Conservation (phyloP, 2,329 filamentous ascomycete species). For the Hypoxylon sp. region DNA sequence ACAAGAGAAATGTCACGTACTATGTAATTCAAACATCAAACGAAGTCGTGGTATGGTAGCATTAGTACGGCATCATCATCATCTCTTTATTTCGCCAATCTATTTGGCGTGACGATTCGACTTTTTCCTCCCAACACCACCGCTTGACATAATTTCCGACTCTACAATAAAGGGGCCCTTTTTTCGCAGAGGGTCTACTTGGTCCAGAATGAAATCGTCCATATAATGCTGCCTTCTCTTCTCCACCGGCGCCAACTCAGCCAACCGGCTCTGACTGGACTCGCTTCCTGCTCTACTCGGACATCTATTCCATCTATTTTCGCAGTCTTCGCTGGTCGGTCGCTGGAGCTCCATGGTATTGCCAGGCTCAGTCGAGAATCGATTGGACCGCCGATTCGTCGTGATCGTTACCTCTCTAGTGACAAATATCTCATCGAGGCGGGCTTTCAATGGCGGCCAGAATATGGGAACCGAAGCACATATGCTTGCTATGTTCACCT, state of each 20-base stretch:
- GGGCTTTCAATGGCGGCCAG: conserved; percentile 29
- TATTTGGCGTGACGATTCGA: too few species aligned
- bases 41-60: too few species aligned
- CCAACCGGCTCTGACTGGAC: conserved; percentile 20
- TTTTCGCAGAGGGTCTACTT: conserved; percentile 29
- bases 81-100: conserved; percentile 1
- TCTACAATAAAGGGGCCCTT: conserved; percentile 21
- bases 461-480: conserved; percentile 33
- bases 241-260: conserved; percentile 8
- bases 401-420: conserved; percentile 31
- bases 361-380: conserved; percentile 9
- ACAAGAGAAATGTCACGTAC: too few species aligned
- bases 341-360: conserved; percentile 25
- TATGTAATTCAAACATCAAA: too few species aligned
- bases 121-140: conserved; percentile 14
- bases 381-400: conserved; percentile 17
- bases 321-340: conserved; percentile 8
- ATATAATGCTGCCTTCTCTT: conserved; percentile 24
- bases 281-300: conserved; percentile 27
- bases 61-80: too few species aligned
- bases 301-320: conserved; percentile 18
- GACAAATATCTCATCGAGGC: conserved; percentile 32
- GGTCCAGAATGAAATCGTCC: conserved; percentile 28
- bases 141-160: conserved; percentile 24
- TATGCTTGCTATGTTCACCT: conserved; percentile 36